Evolutionary conservation across 2,329 filamentous ascomycete species (phyloP).

Genomic region (Penicillium occitanis): DNA sequence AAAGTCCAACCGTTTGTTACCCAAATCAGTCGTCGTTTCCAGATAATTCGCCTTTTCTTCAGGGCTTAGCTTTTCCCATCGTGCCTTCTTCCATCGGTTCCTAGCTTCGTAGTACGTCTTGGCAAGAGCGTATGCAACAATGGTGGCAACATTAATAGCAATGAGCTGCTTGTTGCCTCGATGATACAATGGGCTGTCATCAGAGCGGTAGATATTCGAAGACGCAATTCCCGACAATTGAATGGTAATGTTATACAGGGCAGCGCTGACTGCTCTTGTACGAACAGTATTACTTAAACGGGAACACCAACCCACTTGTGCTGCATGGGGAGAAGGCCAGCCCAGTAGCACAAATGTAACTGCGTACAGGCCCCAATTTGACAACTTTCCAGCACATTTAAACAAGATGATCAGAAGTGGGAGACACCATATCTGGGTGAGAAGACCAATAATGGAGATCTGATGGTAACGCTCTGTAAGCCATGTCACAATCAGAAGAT

Average conservation of each 20-base stretch:
- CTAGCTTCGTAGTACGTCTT: conserved; percentile 38
- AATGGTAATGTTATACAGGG: conserved; percentile 49
- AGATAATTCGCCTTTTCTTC: conserved; percentile 41
- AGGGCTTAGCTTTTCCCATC: conserved; percentile 43
- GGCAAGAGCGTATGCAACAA: conserved; percentile 51
- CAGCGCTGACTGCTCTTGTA: conserved; percentile 44
- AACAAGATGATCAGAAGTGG: conserved; percentile 54
- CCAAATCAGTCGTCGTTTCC: conserved; percentile 38
- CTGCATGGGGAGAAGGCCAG: conserved; percentile 60
- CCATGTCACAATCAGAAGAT: conserved; percentile 56
- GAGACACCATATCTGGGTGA: conserved; percentile 56
- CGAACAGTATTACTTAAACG: conserved; percentile 45
- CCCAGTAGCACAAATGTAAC: conserved; percentile 56
- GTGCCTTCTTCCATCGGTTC: conserved; percentile 14
- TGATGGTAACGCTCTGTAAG: conserved; percentile 58
- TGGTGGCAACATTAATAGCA: conserved; percentile 51
- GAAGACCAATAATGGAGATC: conserved; percentile 54
- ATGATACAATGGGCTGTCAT: conserved; percentile 58
- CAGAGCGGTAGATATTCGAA: conserved; percentile 53
- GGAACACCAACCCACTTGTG: conserved; percentile 49
- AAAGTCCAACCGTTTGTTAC: conserved; percentile 44
- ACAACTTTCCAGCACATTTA: conserved; percentile 49
- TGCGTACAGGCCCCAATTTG: conserved; percentile 55
- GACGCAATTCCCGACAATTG: conserved; percentile 44
- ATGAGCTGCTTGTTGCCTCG: conserved; percentile 59